Evolutionary conservation across 1,284 basidiomycete genomes (phyloP).

Genomic region (Irpex sp.): DNA sequence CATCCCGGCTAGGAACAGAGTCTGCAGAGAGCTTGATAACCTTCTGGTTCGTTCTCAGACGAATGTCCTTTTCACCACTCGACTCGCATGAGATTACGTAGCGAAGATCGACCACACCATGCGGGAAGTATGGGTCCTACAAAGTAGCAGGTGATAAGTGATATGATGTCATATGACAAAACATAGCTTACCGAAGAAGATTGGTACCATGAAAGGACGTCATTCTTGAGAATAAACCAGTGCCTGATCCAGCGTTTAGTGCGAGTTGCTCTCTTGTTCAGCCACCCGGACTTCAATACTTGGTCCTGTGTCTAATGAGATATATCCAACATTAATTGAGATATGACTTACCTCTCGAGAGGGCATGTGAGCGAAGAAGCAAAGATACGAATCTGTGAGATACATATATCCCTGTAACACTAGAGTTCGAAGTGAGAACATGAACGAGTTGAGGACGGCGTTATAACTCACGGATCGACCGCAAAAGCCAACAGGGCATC

Average conservation of each 20-base stretch:
- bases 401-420: slow-evolving; percentile 98
- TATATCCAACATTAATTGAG: slow-evolving; percentile 8
- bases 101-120: slow-evolving; percentile 90
- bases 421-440: slow-evolving; percentile 28
- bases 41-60: slow-evolving; percentile 78
- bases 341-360: slow-evolving; percentile 63
- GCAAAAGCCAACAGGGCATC: slow-evolving; percentile 86
- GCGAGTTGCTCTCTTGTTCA: slow-evolving; percentile 80
- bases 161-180: slow-evolving; percentile 9
- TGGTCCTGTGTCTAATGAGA: slow-evolving; percentile 55
- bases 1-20: slow-evolving; percentile 76
- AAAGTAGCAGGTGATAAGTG: slow-evolving; percentile 3
- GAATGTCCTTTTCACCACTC: slow-evolving; percentile 68
- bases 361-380: slow-evolving; percentile 97
- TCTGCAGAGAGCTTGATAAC: slow-evolving; percentile 73
- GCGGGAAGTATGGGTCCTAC: slow-evolving; percentile 94
- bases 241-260: slow-evolving; percentile 89
- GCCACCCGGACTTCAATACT: slow-evolving; percentile 81
- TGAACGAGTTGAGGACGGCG: neutral
- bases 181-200: slow-evolving; percentile 70
- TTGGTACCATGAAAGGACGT: slow-evolving; percentile 92
- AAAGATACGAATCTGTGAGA: slow-evolving; percentile 86
- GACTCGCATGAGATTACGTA: slow-evolving; percentile 89
- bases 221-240: slow-evolving; percentile 94
- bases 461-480: slow-evolving; percentile 68